Conservation (phyloP, 2,329 filamentous ascomycete species). For the Zasmidium angulare region DNA sequence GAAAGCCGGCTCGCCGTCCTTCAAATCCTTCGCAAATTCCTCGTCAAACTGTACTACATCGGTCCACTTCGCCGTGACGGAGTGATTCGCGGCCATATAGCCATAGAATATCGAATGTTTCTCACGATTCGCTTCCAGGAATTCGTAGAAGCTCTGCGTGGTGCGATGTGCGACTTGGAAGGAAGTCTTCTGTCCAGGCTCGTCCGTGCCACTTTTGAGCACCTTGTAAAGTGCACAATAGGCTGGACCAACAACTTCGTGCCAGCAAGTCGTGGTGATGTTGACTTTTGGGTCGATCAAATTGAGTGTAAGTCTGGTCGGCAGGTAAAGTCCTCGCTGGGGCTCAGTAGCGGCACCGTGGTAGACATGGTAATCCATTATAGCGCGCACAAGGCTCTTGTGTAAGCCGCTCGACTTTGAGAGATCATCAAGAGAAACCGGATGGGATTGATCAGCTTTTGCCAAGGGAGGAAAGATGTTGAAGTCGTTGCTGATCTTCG, state of each 20-base stretch:
- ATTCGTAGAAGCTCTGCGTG: neutral
- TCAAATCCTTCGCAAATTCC: neutral
- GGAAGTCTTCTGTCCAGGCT: neutral
- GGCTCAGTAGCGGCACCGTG: neutral
- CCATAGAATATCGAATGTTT: slow-evolving; percentile 1
- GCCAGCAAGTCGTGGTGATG: neutral
- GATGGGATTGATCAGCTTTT: neutral
- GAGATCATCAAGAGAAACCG: neutral
- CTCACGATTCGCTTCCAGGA: neutral
- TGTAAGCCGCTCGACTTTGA: neutral
- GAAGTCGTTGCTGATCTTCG: neutral
- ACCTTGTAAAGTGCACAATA: neutral
- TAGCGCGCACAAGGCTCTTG: neutral
- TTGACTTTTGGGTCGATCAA: neutral
- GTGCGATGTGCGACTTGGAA: slow-evolving; percentile 1
- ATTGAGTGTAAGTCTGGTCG: neutral
- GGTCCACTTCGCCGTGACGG: neutral
- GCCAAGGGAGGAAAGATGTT: neutral
- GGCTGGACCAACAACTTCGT: neutral
- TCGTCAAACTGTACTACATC: neutral
- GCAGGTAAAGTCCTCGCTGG: neutral
- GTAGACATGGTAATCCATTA: neutral
- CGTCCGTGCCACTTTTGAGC: neutral
- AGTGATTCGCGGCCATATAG: slow-evolving; percentile 1
- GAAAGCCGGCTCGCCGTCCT: neutral